A percentile compares a stretch with the other conserved stretches of the same genome.
phyloP scores from a whole-genome alignment of 805 yeast species.

The Yarrowia phangngaensis region DNA sequence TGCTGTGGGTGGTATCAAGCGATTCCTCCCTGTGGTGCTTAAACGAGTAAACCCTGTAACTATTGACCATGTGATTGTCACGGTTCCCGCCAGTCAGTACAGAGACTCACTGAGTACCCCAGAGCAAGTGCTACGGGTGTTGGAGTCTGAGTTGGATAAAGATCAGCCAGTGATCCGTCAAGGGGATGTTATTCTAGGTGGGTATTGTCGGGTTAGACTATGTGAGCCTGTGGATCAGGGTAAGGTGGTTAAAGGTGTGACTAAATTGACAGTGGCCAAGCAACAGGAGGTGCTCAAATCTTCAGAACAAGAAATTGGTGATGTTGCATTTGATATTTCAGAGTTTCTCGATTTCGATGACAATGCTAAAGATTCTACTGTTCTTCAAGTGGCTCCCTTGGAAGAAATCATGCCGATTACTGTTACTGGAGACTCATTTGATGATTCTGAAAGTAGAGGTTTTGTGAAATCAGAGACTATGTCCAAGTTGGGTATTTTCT shows the following conservation, averaged over 20 bases:
- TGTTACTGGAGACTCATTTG: slow-evolving; percentile 36
- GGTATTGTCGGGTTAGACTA: slow-evolving; percentile 52
- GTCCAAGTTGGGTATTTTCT: slow-evolving; percentile 55
- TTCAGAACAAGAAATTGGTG: not conserved
- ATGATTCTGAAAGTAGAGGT: slow-evolving; percentile 48
- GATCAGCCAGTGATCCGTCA: slow-evolving; percentile 41
- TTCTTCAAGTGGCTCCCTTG: slow-evolving; percentile 29
- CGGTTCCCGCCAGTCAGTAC: slow-evolving; percentile 50
- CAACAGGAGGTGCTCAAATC: slow-evolving; percentile 20
- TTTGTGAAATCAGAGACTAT: slow-evolving; percentile 51
- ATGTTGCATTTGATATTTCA: slow-evolving; percentile 2
- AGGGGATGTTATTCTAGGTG: slow-evolving; percentile 44
- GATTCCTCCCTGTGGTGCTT: slow-evolving; percentile 28
- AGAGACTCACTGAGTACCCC: slow-evolving; percentile 30
- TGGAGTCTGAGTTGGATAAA: slow-evolving; percentile 33
- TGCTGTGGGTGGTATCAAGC: slow-evolving; percentile 26
- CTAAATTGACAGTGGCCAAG: slow-evolving; percentile 55
- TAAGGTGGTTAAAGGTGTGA: slow-evolving; percentile 40
- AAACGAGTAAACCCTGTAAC: slow-evolving; percentile 30
- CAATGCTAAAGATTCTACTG: slow-evolving; percentile 29
- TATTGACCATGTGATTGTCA: slow-evolving; percentile 44
- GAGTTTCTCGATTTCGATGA: slow-evolving; percentile 16
- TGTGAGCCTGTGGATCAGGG: slow-evolving; percentile 81
- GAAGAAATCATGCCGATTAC: slow-evolving; percentile 27
- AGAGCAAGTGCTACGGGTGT: slow-evolving; percentile 6